A percentile compares a stretch with the other conserved stretches of the same genome.
These are phyloP conservation scores for Chaetothyriales sp. DNA, from an alignment of 2,329 filamentous ascomycete species.

Conservation along the genomic window DNA sequence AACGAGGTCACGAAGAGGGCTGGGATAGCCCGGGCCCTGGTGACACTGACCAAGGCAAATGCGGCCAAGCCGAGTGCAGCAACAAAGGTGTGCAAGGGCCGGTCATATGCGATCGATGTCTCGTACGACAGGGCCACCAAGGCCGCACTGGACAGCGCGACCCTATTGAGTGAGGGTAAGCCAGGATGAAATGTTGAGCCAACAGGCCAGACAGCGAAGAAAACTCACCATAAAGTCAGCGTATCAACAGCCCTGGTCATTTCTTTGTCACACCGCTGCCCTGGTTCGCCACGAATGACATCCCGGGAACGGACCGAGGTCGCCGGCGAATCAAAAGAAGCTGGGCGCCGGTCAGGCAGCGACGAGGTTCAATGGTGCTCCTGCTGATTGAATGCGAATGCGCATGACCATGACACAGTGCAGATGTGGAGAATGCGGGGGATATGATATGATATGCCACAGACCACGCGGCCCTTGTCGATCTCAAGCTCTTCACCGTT, in stretches of 20 bases:
- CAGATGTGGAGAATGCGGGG: too few species aligned
- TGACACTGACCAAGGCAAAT: slow-evolving; percentile 23
- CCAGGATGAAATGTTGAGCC: background rate
- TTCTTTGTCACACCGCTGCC: background rate
- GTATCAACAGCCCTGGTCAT: slow-evolving; percentile 6
- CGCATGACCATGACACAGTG: background rate
- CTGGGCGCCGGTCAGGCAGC: background rate
- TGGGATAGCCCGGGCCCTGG: slow-evolving; percentile 23
- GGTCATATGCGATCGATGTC: slow-evolving; percentile 29
- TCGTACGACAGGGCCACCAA: slow-evolving; percentile 24
- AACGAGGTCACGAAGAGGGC: slow-evolving; percentile 10
- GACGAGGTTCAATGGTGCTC: background rate
- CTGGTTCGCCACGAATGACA: background rate
- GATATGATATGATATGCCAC: too few species aligned
- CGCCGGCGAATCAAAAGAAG: background rate
- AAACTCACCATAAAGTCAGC: slow-evolving; percentile 7
- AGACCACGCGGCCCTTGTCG: too few species aligned
- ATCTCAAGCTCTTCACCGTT: too few species aligned
- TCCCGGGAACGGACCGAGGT: background rate
- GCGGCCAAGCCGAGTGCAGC: slow-evolving; percentile 29
- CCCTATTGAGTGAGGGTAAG: background rate
- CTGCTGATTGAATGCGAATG: background rate
- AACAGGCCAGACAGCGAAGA: background rate
- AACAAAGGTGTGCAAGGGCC: slow-evolving; percentile 30
- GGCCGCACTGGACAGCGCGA: slow-evolving; percentile 20